Percentiles rank a stretch among this genome's conserved stretches.
Conservation (phyloP, 78 protist species). For the Pigoraptor vietnamica region DNA sequence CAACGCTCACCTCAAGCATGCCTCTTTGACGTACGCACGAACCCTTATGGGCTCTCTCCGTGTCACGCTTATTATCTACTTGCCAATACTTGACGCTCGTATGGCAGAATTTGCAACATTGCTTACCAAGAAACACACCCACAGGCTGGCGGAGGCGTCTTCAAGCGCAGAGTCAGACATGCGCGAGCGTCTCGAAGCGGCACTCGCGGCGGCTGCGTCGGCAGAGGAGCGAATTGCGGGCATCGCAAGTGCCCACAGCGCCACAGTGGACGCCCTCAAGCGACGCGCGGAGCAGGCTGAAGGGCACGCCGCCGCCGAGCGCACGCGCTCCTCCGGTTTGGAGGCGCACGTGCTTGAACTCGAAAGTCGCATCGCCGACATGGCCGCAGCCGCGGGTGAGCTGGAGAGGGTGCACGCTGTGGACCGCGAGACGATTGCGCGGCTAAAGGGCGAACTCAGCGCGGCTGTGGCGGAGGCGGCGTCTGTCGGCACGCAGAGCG, state of each 20-base stretch:
- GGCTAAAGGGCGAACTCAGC: background rate
- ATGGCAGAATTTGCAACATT: too few relatives aligned
- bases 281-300: background rate
- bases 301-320: background rate
- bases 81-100: too few relatives aligned
- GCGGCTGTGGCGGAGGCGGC: background rate
- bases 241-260: background rate
- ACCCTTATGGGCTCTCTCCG: too few relatives aligned
- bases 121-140: too few relatives aligned
- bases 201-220: background rate
- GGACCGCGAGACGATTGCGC: background rate
- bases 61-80: too few relatives aligned
- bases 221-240: background rate
- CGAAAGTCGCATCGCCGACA: background rate
- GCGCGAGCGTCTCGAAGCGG: background rate
- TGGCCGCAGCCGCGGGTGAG: background rate
- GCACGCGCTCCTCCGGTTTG: background rate
- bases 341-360: background rate
- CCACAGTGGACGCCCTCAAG: background rate
- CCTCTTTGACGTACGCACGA: too few relatives aligned
- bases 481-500: background rate
- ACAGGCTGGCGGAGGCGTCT: background rate
- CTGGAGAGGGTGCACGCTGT: background rate
- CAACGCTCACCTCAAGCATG: too few relatives aligned
- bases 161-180: background rate